phyloP scores from a whole-genome alignment of 805 yeast species.

The Pichia insulana region DNA sequence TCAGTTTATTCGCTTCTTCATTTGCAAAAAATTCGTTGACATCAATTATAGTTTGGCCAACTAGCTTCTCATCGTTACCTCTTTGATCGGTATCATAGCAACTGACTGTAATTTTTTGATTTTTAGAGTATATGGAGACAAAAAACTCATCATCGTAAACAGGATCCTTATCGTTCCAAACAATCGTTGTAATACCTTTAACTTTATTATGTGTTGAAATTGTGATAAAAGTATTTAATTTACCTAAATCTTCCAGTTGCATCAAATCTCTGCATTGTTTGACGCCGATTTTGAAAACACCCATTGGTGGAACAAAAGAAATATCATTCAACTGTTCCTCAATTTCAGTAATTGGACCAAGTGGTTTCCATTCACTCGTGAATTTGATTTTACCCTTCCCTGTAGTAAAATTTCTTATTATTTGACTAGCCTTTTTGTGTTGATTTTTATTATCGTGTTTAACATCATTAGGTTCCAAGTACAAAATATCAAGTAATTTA shows the following conservation, averaged over 20 bases:
- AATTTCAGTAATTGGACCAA: conserved; percentile 42
- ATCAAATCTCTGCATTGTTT: conserved; percentile 43
- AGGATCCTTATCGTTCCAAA: conserved; percentile 48
- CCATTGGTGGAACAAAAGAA: conserved; percentile 51
- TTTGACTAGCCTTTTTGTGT: conserved; percentile 27
- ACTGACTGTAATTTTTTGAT: conserved; percentile 49
- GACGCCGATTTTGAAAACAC: conserved; percentile 53
- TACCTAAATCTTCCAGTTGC: conserved; percentile 58
- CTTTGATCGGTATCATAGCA: conserved; percentile 60
- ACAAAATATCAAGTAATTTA: conserved; percentile 40
- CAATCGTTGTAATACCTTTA: conserved; percentile 45
- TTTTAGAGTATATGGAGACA: conserved; percentile 51
- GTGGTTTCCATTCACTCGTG: conserved; percentile 62
- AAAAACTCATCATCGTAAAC: conserved; percentile 50
- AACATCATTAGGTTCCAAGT: conserved; percentile 22
- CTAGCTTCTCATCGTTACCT: conserved; percentile 47
- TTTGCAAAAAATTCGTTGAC: conserved; percentile 8
- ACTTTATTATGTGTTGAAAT: conserved; percentile 50
- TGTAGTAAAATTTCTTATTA: conserved; percentile 26
- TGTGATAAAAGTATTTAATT: conserved; percentile 66
- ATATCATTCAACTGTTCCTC: conserved; percentile 29
- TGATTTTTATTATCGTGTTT: conserved; percentile 42
- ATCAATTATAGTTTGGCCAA: conserved; percentile 47
- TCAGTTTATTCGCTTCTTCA: conserved; percentile 8
- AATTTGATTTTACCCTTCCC: conserved; percentile 50